Evolutionary conservation across 805 yeast genomes (phyloP).

Genomic region (Metschnikowia aberdeeniae): DNA sequence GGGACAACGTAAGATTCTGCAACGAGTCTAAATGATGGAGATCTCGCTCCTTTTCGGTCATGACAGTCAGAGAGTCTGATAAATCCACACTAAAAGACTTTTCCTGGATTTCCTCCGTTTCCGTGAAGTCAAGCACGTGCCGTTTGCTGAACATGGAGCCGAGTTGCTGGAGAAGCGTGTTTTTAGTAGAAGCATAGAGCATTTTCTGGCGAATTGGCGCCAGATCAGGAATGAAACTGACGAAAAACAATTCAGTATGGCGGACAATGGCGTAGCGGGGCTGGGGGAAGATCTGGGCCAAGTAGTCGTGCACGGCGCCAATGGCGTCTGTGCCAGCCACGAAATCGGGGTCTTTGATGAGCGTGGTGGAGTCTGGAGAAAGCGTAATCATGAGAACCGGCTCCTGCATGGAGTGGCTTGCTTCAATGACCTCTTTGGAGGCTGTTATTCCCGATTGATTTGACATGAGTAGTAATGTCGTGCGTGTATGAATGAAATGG

Average conservation of each 20-base stretch:
- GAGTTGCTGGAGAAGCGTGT: constrained; percentile 66
- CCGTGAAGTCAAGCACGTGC: constrained; percentile 47
- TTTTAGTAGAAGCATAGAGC: constrained; percentile 91
- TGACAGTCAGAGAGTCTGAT: constrained; percentile 36
- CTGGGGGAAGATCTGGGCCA: constrained; percentile 26
- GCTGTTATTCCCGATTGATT: constrained; percentile 43
- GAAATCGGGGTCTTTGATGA: constrained; percentile 27
- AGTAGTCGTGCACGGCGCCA: constrained; percentile 18
- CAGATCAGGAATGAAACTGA: constrained; percentile 82
- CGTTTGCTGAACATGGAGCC: constrained; percentile 56
- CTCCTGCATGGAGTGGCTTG: constrained; percentile 39
- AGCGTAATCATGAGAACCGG: constrained; percentile 30
- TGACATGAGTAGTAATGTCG: constrained; percentile 26
- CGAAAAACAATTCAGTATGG: constrained; percentile 43
- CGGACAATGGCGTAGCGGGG: constrained; percentile 34
- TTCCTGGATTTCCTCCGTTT: constrained; percentile 49
- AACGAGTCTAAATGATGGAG: constrained; percentile 41
- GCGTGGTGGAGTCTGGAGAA: constrained; percentile 30
- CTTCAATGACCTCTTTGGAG: constrained; percentile 38
- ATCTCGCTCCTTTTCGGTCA: constrained; percentile 57
- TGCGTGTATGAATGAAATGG: not conserved
- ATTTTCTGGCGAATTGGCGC: constrained; percentile 82
- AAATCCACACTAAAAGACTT: constrained; percentile 37
- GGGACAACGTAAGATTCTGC: constrained; percentile 28
- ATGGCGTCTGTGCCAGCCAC: constrained; percentile 14